Percentiles rank a stretch among this genome's conserved stretches.
These are phyloP conservation scores for Lolium perenne DNA, from an alignment of 176 grass and related monocot genomes.

Conservation along the genomic window DNA sequence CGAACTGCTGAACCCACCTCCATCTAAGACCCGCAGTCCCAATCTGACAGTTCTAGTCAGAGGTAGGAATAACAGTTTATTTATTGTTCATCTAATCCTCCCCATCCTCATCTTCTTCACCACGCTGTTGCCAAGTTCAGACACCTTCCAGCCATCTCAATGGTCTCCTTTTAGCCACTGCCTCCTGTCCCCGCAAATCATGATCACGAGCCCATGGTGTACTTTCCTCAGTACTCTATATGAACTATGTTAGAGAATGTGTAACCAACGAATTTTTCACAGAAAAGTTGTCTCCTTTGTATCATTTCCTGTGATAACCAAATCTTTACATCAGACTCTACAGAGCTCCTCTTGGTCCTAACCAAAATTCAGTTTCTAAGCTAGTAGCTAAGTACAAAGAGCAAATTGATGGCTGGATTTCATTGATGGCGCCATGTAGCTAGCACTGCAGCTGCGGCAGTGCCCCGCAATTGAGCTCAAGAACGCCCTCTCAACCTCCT, in stretches of 20 bases:
- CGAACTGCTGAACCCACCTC: not conserved
- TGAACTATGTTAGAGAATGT: not conserved
- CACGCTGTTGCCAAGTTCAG: not conserved
- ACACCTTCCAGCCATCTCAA: not conserved
- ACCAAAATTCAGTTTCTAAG: not conserved
- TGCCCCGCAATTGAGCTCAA: slow-evolving; percentile 19
- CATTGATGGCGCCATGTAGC: not conserved
- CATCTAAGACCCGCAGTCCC: not conserved
- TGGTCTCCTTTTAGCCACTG: not conserved
- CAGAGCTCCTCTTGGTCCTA: not conserved
- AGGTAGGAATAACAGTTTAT: not conserved
- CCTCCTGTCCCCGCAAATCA: not conserved
- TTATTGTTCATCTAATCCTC: slow-evolving; percentile 9
- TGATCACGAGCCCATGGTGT: not conserved
- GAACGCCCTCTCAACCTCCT: slow-evolving; percentile 8
- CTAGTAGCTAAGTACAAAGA: slow-evolving; percentile 19
- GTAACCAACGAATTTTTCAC: not conserved
- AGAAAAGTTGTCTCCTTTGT: not conserved
- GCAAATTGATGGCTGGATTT: not conserved
- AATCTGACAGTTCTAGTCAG: not conserved
- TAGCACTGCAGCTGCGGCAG: not conserved
- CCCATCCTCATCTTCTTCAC: not conserved
- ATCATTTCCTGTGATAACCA: not conserved
- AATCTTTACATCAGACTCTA: not conserved
- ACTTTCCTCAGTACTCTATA: not conserved